phyloP scores from a whole-genome alignment of 805 yeast species.

The Suhomyces sp. region DNA sequence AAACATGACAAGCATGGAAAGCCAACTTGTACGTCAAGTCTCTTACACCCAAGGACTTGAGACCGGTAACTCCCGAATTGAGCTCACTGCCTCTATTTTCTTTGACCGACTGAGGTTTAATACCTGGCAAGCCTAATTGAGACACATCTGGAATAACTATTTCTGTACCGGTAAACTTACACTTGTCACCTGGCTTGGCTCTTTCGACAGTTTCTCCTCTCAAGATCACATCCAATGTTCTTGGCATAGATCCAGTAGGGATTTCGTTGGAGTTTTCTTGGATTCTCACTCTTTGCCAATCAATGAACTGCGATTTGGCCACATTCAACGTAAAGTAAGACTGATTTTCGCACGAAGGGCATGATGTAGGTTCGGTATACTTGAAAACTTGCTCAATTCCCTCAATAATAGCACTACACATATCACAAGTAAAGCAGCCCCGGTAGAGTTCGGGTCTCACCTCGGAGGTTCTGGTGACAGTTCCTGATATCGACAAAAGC shows the following conservation, averaged over 20 bases:
- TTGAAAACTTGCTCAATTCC: conserved; percentile 91
- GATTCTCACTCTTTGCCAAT: conserved; percentile 94
- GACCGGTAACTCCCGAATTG: conserved; percentile 83
- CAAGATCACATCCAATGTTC: conserved; percentile 87
- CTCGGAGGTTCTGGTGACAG: conserved; percentile 94
- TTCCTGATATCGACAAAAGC: conserved; percentile 81
- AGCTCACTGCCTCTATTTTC: conserved; percentile 65
- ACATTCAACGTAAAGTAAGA: conserved; percentile 81
- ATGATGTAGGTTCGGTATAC: conserved; percentile 91
- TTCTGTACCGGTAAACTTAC: conserved; percentile 90
- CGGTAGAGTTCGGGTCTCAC: conserved; percentile 90
- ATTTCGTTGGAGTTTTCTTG: conserved; percentile 96
- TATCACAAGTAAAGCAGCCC: conserved; percentile 86
- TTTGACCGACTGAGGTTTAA: conserved; percentile 77
- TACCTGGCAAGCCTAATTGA: conserved; percentile 92
- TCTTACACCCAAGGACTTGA: conserved; percentile 87
- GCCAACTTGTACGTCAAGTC: conserved; percentile 91
- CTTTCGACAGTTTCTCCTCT: conserved; percentile 94
- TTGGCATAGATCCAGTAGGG: conserved; percentile 98
- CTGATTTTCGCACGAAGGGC: conserved; percentile 87
- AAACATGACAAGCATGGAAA: conserved; percentile 86
- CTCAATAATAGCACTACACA: conserved; percentile 79
- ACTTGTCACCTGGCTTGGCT: conserved; percentile 96
- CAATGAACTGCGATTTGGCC: conserved; percentile 80
- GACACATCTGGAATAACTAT: conserved; percentile 93